Evolutionary conservation across 768 basidiomycete genomes (phyloP).

Genomic region (Hydnum rufescens): DNA sequence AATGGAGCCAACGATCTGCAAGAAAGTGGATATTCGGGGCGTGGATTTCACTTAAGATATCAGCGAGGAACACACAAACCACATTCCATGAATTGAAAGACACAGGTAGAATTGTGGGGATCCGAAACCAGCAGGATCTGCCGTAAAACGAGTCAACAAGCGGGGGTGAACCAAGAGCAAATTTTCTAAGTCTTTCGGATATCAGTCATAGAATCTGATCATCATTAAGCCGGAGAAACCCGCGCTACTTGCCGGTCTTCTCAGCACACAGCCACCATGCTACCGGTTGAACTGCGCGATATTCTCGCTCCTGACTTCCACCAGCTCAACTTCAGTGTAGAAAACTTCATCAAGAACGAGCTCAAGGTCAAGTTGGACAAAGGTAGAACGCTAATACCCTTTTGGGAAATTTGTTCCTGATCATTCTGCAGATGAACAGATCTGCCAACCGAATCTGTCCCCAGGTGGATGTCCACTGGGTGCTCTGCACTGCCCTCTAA

Average conservation of each 20-base stretch:
- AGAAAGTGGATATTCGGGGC: no score
- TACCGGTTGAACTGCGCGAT: slow-evolving; percentile 11
- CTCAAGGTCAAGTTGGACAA: slow-evolving; percentile 80
- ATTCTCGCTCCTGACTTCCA: slow-evolving; percentile 80
- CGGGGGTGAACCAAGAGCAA: not conserved
- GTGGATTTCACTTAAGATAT: no score
- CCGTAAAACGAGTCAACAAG: not conserved
- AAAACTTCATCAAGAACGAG: slow-evolving; percentile 61
- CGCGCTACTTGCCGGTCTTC: no score
- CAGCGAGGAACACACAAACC: no score
- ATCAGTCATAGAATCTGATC: no score
- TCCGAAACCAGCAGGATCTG: no score
- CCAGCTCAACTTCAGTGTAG: slow-evolving; percentile 75
- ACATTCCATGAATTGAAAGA: no score
- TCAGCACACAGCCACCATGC: no score
- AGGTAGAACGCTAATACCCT: slow-evolving; percentile 37
- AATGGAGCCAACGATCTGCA: no score
- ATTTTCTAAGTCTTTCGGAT: not conserved
- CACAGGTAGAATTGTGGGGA: no score
- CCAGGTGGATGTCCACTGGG: slow-evolving; percentile 77
- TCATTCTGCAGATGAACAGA: slow-evolving; percentile 57
- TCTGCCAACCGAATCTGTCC: slow-evolving; percentile 69
- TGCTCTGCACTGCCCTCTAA: slow-evolving; percentile 75
- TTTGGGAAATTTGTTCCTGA: slow-evolving; percentile 5
- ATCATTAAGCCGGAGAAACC: no score